Base-by-base conservation (phyloP, 306 rosid species). In the Cajanus cajan region DNA sequence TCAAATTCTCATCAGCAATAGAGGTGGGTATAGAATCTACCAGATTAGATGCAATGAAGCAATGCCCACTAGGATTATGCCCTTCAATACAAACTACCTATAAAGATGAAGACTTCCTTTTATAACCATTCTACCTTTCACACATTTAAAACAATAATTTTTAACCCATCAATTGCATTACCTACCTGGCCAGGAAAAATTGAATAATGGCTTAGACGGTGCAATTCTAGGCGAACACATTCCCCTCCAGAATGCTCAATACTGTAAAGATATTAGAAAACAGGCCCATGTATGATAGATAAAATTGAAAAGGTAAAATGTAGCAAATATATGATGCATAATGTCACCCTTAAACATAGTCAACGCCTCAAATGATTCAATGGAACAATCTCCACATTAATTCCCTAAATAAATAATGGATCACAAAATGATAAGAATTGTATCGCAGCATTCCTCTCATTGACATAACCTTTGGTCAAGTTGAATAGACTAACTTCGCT, bases 41-140 rank as follows among this genome's bases (percentile, higher is more conserved):
- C 82, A 95, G 71, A 85, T 89, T 87, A 63, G 98, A 95, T 58
- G 96, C 98, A 66, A 95, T 82, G 59, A 95, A 86, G 90, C 97
- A 95, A 81, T 95, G 99, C 50, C 99, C 99, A 70, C 99, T 93
- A 19, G 97, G 99, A 91, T 95, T 95, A 64, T 89, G 89, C 79
- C 99, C 99, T 87, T 88, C 86, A 55, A 95, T 77, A 70, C 99
- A 98, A 66, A 95, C 93, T 31, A 95, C 84, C 99, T 95, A 85
- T 86, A 83, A 71, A 61, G 72, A 82, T 62, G 72, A 66, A 82
- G 68, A 40, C 76, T 71, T 70, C 68, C 28, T 9, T 81, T 82
- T 54, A 73, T 64, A 77, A 69, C 59, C 76, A 15, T 10, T 58
- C 37, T 37, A 79, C 55, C 39, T 34, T 44, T 24, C 44, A 45